Conservation (phyloP, 441 rosid genomes). For the Aleurites moluccanus region DNA sequence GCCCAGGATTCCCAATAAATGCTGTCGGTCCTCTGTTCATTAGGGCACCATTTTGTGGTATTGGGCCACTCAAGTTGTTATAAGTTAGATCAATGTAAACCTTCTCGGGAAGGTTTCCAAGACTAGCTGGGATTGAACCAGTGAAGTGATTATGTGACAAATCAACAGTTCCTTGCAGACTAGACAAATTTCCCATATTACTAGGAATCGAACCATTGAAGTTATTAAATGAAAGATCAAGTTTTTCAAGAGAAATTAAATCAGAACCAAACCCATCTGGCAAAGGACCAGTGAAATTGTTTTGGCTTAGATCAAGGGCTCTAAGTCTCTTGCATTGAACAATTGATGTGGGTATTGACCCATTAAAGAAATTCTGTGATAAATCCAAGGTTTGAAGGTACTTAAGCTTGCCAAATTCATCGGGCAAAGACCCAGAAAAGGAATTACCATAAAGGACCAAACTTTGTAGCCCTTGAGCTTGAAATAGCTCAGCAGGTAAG, state of each 20-base stretch:
- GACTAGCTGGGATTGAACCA: slow-evolving; percentile 77
- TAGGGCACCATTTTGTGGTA: slow-evolving; percentile 90
- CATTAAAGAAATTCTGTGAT: slow-evolving; percentile 77
- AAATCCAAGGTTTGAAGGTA: slow-evolving; percentile 83
- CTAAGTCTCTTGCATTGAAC: slow-evolving; percentile 74
- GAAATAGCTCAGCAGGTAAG: slow-evolving; percentile 69
- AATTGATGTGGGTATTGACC: slow-evolving; percentile 67
- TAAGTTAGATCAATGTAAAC: slow-evolving; percentile 87
- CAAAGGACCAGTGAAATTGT: slow-evolving; percentile 71
- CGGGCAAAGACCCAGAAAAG: slow-evolving; percentile 68
- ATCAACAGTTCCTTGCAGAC: slow-evolving; percentile 93
- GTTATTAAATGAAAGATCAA: slow-evolving; percentile 72
- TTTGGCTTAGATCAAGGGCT: slow-evolving; percentile 71
- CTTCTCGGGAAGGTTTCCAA: slow-evolving; percentile 91
- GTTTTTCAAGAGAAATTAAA: slow-evolving; percentile 66
- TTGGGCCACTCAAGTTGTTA: slow-evolving; percentile 87
- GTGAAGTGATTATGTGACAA: slow-evolving; percentile 77
- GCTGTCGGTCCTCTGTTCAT: slow-evolving; percentile 96
- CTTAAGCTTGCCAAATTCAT: slow-evolving; percentile 63
- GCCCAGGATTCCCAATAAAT: slow-evolving; percentile 80
- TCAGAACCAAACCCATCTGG: slow-evolving; percentile 68
- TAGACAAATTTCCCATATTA: slow-evolving; percentile 75
- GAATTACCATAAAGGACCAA: slow-evolving; percentile 89
- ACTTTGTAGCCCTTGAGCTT: slow-evolving; percentile 80
- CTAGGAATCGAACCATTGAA: slow-evolving; percentile 68